These are phyloP conservation scores for Magnolia changhungtana DNA, from an alignment of 164 flowering plant species.

Conservation along the genomic window DNA sequence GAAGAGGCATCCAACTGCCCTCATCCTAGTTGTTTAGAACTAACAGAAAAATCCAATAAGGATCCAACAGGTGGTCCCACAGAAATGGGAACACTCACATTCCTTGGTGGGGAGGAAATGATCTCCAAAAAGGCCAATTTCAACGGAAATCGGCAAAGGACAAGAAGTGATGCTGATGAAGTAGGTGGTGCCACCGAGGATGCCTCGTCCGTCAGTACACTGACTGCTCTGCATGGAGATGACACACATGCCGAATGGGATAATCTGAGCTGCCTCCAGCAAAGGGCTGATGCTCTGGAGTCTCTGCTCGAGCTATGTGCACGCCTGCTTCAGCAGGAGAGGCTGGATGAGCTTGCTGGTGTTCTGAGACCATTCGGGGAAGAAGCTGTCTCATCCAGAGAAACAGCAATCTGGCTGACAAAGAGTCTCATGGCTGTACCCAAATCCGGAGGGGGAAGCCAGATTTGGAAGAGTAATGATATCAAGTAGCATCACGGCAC, in stretches of 20 bases:
- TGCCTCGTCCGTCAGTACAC: conserved; percentile 29
- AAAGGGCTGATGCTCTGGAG: conserved; percentile 86
- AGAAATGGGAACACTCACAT: conserved; percentile 18
- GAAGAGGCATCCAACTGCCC: conserved; percentile 14
- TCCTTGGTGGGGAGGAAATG: conserved; percentile 21
- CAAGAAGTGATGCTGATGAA: conserved; percentile 19
- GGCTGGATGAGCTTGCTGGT: conserved; percentile 71
- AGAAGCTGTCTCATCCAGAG: conserved; percentile 73
- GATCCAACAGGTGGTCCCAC: conserved; percentile 8
- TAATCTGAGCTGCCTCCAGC: conserved; percentile 34
- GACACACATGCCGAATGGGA: conserved; percentile 35
- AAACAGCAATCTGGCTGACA: conserved; percentile 89
- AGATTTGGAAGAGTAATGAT: conserved; percentile 7
- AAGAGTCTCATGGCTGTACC: conserved; percentile 68
- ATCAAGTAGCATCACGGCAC: neutral
- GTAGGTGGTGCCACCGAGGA: conserved; percentile 23
- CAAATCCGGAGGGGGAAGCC: conserved; percentile 34
- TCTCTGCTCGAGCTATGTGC: conserved; percentile 91
- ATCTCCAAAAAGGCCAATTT: conserved; percentile 14
- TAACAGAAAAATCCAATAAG: conserved; percentile 12
- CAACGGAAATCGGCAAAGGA: conserved; percentile 13
- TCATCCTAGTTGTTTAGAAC: neutral
- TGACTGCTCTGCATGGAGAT: conserved; percentile 26
- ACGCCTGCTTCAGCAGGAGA: conserved; percentile 63
- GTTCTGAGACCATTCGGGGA: conserved; percentile 76